phyloP scores from a whole-genome alignment of 441 rosid species.

The Gossypium schwendimanii region DNA sequence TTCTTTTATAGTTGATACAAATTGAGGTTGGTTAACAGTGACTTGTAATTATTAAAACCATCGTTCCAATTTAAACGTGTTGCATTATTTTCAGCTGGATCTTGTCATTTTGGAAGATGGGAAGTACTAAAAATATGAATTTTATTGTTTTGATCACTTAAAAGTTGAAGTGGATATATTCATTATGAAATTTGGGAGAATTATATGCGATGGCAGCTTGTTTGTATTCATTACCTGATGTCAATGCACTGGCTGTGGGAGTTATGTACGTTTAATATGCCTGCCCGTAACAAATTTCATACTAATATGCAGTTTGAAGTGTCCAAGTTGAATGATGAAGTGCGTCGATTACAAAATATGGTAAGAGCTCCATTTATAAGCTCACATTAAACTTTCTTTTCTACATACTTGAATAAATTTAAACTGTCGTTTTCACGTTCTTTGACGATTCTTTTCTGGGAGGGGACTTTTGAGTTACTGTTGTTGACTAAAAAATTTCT shows the following conservation, averaged over 20 bases:
- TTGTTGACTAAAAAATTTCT: neutral
- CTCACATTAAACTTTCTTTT: neutral
- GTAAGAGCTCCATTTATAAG: conserved; percentile 27
- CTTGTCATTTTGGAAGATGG: neutral
- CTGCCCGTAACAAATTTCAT: conserved; percentile 9
- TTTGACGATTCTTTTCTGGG: neutral
- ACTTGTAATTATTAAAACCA: too few species aligned
- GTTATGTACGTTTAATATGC: neutral
- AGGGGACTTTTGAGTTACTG: neutral
- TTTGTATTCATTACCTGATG: neutral
- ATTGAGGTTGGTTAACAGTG: neutral
- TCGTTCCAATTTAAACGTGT: neutral
- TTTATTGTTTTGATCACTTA: neutral
- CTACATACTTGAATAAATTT: neutral
- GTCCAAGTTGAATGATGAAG: conserved; percentile 54
- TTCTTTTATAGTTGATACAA: neutral
- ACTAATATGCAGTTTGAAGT: conserved; percentile 55
- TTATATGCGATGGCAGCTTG: neutral
- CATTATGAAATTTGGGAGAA: neutral
- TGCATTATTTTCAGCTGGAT: neutral
- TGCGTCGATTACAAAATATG: conserved; percentile 42
- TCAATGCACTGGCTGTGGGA: neutral
- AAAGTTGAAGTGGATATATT: neutral
- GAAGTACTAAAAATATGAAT: neutral
- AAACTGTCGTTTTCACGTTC: neutral